Base-by-base conservation (phyloP, 306 rosid species). In the Cicer judaicum region DNA sequence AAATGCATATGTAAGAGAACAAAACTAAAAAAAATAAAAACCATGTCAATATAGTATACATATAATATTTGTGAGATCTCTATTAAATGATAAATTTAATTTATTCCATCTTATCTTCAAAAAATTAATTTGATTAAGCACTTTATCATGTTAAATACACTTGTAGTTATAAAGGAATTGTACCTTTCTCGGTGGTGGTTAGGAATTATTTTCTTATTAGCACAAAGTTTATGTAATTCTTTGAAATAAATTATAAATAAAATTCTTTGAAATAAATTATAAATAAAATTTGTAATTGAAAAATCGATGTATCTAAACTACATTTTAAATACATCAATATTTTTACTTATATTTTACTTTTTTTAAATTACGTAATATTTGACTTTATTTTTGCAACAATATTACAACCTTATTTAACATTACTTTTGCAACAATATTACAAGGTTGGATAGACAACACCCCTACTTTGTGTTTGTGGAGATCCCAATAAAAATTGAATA, bases 101-200 rank as follows among this genome's bases (percentile, higher is more conserved):
- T 78, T 84, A 78, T 72, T 70, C 79, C 75, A 80, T 79, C 85
- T 80, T 84, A 88, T 79, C 86, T 82, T 82, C 49, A 56, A 73
- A 80, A 70, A 74, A 72, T 79, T 61, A 79, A 79, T 81, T 73
- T 83, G 88, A 82, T 67, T 50, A 74, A 81, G 83, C 88, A 81
- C 84, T 78, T 64, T 77, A 79, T 78, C 81, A 78, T 70, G 80
- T 73, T 64, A 79, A 85, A 84, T 40, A 42, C 76, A 82, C 50
- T 44, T 78, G 78, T 62, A 82, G 89, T 60, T 64, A 63, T 44
- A 75, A 82, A 81, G 65, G 68, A 44, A 63, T 72, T 76, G 87
- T 76, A 66, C 75, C 80, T 78, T 74, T 79, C 75, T 64, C 77
- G 78, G 90, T 84, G 88, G 85, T 3, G 5, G 34, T 3, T 64